These are phyloP conservation scores for Scenedesmus sp. DNA, from an alignment of 163 green algal genomes.

Conservation along the genomic window DNA sequence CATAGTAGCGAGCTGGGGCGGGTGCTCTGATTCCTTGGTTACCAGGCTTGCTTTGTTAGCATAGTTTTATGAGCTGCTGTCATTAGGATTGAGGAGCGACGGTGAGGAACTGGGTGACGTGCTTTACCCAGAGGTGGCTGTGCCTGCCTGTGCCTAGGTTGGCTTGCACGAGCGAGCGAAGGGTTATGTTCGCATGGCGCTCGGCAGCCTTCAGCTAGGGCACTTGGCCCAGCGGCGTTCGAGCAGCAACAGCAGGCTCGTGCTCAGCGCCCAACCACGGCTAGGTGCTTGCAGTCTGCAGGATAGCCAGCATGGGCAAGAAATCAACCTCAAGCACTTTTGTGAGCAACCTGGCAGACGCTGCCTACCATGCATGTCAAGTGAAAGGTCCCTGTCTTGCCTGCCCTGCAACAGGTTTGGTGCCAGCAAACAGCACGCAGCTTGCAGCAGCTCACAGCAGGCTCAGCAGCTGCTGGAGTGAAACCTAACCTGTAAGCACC, in stretches of 20 bases:
- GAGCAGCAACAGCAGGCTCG: conserved; percentile 6
- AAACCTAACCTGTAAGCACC: background rate
- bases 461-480: background rate
- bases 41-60: background rate
- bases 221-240: background rate
- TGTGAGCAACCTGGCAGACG: background rate
- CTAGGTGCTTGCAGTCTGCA: background rate
- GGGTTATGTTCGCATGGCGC: background rate
- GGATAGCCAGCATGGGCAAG: background rate
- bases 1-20: conserved; percentile 1
- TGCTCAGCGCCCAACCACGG: conserved; percentile 1
- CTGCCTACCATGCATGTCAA: background rate
- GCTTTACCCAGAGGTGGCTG: conserved; percentile 1
- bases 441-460: conserved; percentile 6
- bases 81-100: background rate
- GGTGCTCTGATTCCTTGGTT: conserved; percentile 16
- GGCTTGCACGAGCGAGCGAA: background rate
- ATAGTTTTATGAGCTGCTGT: background rate
- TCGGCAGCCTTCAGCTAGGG: background rate
- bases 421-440: background rate
- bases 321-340: background rate
- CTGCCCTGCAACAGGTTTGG: background rate
- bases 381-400: background rate
- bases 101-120: conserved; percentile 9
- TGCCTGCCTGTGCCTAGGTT: background rate